phyloP scores from a whole-genome alignment of 257 asterid genomes.

The Capsicum baccatum region DNA sequence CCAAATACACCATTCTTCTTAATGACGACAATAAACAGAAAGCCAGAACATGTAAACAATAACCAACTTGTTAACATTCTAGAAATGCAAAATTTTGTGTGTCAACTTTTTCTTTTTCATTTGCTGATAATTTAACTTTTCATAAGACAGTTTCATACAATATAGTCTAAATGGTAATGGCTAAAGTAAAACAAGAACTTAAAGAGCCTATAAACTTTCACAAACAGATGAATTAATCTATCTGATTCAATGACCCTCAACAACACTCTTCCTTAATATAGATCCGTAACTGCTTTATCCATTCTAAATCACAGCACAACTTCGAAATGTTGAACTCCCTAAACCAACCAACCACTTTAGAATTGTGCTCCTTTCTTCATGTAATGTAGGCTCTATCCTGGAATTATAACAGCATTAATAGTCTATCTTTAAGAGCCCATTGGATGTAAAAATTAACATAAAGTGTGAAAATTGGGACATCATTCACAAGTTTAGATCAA shows the following conservation, averaged over 20 bases:
- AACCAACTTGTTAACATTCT: neutral
- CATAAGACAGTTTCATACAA: neutral
- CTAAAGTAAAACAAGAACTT: slow-evolving; percentile 18
- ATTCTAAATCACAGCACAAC: neutral
- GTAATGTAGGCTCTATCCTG: neutral
- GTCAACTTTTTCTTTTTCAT: neutral
- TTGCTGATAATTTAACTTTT: neutral
- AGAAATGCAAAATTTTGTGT: neutral
- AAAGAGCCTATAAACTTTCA: neutral
- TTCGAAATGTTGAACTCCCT: neutral
- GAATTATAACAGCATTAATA: neutral
- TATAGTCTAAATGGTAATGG: neutral
- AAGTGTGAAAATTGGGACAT: neutral
- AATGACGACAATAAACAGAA: neutral
- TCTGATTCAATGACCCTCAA: neutral
- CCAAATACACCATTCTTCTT: neutral
- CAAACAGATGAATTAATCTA: neutral
- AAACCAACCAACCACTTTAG: neutral
- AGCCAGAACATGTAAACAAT: neutral
- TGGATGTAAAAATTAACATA: neutral
- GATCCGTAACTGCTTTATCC: neutral
- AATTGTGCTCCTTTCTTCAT: neutral
- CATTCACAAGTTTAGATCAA: slow-evolving; percentile 21
- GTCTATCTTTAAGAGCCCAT: no score
- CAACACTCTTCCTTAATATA: neutral